Base-by-base conservation (phyloP, 2,329 filamentous ascomycete genomes). In the Penicillium aurantiogriseum region DNA sequence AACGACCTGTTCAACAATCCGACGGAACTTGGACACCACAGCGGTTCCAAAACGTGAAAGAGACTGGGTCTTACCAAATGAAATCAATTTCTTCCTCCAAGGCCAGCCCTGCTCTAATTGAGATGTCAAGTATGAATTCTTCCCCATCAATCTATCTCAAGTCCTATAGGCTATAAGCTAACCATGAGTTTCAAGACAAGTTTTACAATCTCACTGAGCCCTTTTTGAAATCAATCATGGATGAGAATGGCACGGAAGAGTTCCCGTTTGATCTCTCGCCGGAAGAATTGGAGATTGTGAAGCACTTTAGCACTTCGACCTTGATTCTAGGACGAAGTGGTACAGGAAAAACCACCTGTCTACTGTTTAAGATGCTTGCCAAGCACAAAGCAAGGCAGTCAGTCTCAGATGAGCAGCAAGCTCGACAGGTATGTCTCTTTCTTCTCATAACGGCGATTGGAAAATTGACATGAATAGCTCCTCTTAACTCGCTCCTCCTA, bases 341-440 rank as follows among this genome's bases (percentile, higher is more conserved):
- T 2, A 72, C 71, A 1, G 70, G 70, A 2, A 73, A 73, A 49
- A 73, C 71, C 1, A 71, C 67, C 1, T 72, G 71, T 42, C 50
- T 73, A 0, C 45, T 71, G 8, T 72, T 67, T 46, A 72, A 73
- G 45, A 54, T 72, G 17, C 47, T 70, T 5, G 60, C 61, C 13
- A 70, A 64, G 38, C 68, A 69, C 31, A 46, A 64, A 25, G 59
- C 63, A 11, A 58, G 62, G 19, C 47, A 60, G 11, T 52, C 36
- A 4, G 31, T 42, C 5, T 33, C 53, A 1, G 55, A 57, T n/a
- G 59, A 53, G 21, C 43, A 58, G 11, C 43, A 54, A 11, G 43
- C 62, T 19, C 54, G 60, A 17, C 66, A 68, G 59, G 63, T 68
- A 51, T 44, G 49, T 51, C 7, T 25, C 9, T 45, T 5, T 33